Base-by-base conservation (phyloP, 2,329 filamentous ascomycete genomes). In the Nothophaeocryptopus gaeumannii region DNA sequence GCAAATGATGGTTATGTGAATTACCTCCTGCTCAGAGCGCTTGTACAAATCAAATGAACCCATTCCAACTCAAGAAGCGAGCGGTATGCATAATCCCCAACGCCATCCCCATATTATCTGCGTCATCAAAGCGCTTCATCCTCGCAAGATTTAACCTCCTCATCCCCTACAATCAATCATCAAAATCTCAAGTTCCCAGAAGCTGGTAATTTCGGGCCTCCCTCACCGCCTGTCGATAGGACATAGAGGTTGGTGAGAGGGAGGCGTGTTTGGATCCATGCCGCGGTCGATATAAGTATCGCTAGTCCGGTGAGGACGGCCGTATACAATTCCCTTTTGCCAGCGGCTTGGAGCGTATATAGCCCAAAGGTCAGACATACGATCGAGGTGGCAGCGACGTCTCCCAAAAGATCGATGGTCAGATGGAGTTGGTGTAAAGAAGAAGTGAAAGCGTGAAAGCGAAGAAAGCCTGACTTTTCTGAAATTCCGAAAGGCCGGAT, bases 381-480 rank as follows among this genome's bases (percentile, higher is more conserved):
- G 36, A 47, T 49, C 16, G 33, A 45, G 9, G 44, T 50, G 5
- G 49, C 43, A 8, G 53, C 53, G 8, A 55, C 45, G 29, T 55
- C 45, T 3, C 53, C 45, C 8, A 53, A 20, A 5, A 55, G 29
- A 15, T 41, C 15, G 14, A 53, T 32, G 8, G 53, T 46, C 20
- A 44, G 16, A 15, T 37, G 41, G 10, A 50, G 20, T 32, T 55
- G 49, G 16, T 46, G 36, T 9, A 45, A 16, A 13, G 36, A 41
- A 12, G 37, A 26, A n/a, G 53, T 37, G 29, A 45, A 30, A 38
- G 36, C 53, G 50, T 53, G 41, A 55, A 16, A 13, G 53, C 41
- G 34, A 50, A 55, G 46, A 46, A 55, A 32, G 33, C 39, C 14
- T 55, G 53, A 2, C 49, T 36, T 49, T 52, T 45, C 37, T 55